Percentiles rank a stretch among this genome's conserved stretches.
phyloP scores from a whole-genome alignment of 441 rosid species.

The Viola pubescens region DNA sequence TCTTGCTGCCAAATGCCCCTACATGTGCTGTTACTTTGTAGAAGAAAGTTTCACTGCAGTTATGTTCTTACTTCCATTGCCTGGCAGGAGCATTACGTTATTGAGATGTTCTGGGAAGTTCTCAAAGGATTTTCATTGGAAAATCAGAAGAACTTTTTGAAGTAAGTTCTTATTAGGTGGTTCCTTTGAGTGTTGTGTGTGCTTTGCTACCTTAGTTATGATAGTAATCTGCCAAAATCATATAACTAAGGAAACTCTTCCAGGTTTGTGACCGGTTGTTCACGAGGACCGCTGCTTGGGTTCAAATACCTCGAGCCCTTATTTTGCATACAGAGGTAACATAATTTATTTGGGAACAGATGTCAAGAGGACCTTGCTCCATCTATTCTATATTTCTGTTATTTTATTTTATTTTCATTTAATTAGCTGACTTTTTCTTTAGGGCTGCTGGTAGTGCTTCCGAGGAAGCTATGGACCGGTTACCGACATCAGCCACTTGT shows the following conservation, averaged over 20 bases:
- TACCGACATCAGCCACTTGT: slow-evolving; percentile 95
- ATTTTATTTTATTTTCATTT: slow-evolving; percentile 7
- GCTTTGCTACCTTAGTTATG: slow-evolving; percentile 7
- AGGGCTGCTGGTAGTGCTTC: slow-evolving; percentile 79
- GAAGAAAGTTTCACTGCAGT: no score
- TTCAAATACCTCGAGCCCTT: slow-evolving; percentile 86
- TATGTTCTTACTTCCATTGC: background rate
- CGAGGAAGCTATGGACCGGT: slow-evolving; percentile 78
- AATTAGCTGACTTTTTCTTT: background rate
- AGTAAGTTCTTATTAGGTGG: slow-evolving; percentile 35
- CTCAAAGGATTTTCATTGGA: slow-evolving; percentile 77
- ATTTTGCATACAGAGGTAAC: slow-evolving; percentile 93
- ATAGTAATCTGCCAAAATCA: slow-evolving; percentile 10
- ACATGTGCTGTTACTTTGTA: no score
- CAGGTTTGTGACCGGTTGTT: slow-evolving; percentile 98
- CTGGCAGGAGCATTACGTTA: slow-evolving; percentile 87
- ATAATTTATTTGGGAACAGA: slow-evolving; percentile 7
- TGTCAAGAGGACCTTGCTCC: background rate
- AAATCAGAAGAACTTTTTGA: slow-evolving; percentile 84
- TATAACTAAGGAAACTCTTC: slow-evolving; percentile 17
- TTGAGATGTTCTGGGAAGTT: slow-evolving; percentile 93
- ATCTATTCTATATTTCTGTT: background rate
- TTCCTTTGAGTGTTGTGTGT: background rate
- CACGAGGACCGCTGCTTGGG: slow-evolving; percentile 92
- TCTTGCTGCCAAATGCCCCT: no score